A percentile compares a stretch with the other conserved stretches of the same genome.
Conservation (phyloP, 2,329 filamentous ascomycete species). For the Claviceps sp. region DNA sequence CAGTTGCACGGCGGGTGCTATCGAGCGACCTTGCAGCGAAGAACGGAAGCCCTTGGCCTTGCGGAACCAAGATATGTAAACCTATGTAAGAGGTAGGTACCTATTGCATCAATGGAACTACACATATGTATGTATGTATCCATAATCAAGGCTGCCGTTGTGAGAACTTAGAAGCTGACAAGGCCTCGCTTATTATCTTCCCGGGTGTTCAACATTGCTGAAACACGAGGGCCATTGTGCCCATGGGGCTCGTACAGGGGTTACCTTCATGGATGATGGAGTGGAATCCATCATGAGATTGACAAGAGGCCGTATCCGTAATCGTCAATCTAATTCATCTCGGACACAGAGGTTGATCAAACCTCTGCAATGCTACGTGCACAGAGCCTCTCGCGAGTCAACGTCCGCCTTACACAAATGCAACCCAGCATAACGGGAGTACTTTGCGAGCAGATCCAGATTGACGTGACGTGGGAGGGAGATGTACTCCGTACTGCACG, state of each 20-base stretch:
- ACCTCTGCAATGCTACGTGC: no score
- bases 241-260: not conserved
- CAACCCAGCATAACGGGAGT: not conserved
- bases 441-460: not conserved
- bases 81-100: no score
- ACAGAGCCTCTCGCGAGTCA: not conserved
- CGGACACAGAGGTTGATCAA: not conserved
- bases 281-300: not conserved
- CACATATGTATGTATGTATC: no score
- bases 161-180: not conserved
- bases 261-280: not conserved
- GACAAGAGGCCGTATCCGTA: not conserved
- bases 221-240: conserved; percentile 1
- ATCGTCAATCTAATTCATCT: not conserved
- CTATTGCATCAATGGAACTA: no score
- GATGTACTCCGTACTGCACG: not conserved
- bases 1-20: no score
- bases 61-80: no score
- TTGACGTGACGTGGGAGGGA: not conserved
- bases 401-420: not conserved
- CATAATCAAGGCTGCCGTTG: not conserved
- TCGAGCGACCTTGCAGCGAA: no score
- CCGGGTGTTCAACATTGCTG: not conserved
- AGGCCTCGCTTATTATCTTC: not conserved
- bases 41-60: no score